These are phyloP conservation scores for Ganoderma lucidum DNA, from an alignment of 1,284 basidiomycete genomes.

Conservation along the genomic window DNA sequence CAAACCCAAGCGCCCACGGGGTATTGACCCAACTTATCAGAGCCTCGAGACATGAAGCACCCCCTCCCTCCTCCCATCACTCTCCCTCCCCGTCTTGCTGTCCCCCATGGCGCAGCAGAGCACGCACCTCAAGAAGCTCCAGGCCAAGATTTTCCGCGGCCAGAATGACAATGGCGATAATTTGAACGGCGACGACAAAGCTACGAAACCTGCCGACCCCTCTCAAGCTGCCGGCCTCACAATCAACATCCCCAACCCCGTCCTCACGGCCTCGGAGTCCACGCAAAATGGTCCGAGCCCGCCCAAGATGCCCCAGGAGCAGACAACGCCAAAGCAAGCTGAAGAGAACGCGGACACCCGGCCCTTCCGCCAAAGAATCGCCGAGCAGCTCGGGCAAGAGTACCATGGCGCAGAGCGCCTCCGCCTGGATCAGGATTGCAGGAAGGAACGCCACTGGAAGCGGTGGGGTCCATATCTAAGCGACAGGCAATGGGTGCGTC, in stretches of 20 bases:
- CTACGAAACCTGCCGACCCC: slow-evolving; percentile 45
- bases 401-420: slow-evolving; percentile 75
- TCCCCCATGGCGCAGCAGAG: slow-evolving; percentile 44
- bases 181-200: slow-evolving; percentile 26
- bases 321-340: slow-evolving; percentile 36
- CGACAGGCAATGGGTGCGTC: slow-evolving; percentile 95
- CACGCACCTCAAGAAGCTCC: slow-evolving; percentile 65
- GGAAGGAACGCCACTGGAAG: slow-evolving; percentile 89
- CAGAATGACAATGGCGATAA: slow-evolving; percentile 37
- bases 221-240: slow-evolving; percentile 57
- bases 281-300: slow-evolving; percentile 30
- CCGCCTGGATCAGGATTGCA: slow-evolving; percentile 76
- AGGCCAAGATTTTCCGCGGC: slow-evolving; percentile 78
- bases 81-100: slow-evolving; percentile 36
- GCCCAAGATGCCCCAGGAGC: slow-evolving; percentile 48
- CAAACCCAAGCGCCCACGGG: slow-evolving; percentile 22
- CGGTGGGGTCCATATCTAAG: slow-evolving; percentile 98
- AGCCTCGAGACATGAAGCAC: slow-evolving; percentile 19
- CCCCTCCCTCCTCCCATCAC: slow-evolving; percentile 36
- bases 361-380: slow-evolving; percentile 66
- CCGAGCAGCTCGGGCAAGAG: slow-evolving; percentile 61
- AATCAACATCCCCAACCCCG: slow-evolving; percentile 80
- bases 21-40: slow-evolving; percentile 9
- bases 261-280: slow-evolving; percentile 15
- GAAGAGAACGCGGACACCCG: slow-evolving; percentile 36